phyloP scores from a whole-genome alignment of 2,329 filamentous ascomycete species.

The Aspergillus quadrilineatus region DNA sequence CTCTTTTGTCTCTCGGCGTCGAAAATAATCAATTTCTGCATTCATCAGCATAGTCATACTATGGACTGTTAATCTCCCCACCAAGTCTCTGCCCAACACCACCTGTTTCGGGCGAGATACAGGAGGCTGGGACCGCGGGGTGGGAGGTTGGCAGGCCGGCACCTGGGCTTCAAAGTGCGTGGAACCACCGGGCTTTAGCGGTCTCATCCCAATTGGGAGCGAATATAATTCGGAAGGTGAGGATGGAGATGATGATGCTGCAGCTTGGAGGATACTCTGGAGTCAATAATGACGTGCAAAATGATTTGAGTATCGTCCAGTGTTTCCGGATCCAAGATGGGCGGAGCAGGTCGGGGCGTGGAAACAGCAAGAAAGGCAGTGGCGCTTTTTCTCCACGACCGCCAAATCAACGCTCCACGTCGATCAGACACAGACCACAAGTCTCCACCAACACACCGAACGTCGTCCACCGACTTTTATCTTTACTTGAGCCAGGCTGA shows the following conservation, averaged over 20 bases:
- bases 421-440: conserved; percentile 5
- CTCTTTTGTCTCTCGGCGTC: not conserved
- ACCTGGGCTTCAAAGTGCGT: conserved; percentile 9
- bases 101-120: conserved; percentile 19
- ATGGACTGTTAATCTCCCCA: conserved; percentile 11
- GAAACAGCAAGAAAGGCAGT: conserved; percentile 2
- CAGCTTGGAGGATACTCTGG: not conserved
- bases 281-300: conserved; percentile 1
- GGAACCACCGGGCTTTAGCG: conserved; percentile 18
- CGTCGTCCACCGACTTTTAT: not conserved
- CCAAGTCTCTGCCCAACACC: conserved; percentile 31
- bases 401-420: conserved; percentile 9
- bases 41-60: not conserved
- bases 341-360: not conserved
- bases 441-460: not conserved
- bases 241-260: conserved; percentile 8
- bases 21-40: conserved; percentile 3
- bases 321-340: not conserved
- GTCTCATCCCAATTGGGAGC: conserved; percentile 9
- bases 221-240: conserved; percentile 3
- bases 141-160: not conserved
- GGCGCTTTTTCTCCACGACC: not conserved
- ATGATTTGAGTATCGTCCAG: not conserved
- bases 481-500: not conserved
- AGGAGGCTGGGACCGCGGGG: conserved; percentile 18